These are phyloP conservation scores for Paraphysoderma sedebokerense DNA, from an alignment of 371 early-diverging fungal species.

Conservation along the genomic window DNA sequence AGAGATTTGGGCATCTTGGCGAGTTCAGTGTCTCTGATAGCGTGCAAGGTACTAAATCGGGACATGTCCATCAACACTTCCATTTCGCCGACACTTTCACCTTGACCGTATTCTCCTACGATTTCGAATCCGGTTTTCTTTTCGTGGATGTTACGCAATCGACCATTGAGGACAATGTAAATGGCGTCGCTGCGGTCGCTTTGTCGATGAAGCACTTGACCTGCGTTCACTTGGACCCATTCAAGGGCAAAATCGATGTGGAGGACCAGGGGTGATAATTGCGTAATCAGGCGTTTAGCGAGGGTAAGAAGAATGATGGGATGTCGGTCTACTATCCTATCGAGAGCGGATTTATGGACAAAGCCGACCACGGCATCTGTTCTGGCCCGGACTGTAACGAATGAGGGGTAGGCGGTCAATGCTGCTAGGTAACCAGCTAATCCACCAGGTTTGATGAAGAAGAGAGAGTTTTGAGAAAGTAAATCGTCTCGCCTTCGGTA, in stretches of 20 bases:
- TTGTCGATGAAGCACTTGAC: slow-evolving; percentile 77
- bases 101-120: slow-evolving; percentile 81
- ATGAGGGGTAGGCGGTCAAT: slow-evolving; percentile 74
- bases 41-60: slow-evolving; percentile 79
- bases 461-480: too few species aligned
- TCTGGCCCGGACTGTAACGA: slow-evolving; percentile 63
- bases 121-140: slow-evolving; percentile 52
- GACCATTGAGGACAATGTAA: slow-evolving; percentile 84
- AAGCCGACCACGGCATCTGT: slow-evolving; percentile 71
- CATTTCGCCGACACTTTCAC: slow-evolving; percentile 86
- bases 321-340: slow-evolving; percentile 63
- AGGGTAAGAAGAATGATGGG: slow-evolving; percentile 67
- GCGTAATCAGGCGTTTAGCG: slow-evolving; percentile 65
- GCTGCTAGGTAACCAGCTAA: slow-evolving; percentile 83
- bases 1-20: slow-evolving; percentile 89
- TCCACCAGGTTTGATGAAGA: slow-evolving; percentile 63
- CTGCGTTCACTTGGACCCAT: slow-evolving; percentile 85
- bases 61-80: slow-evolving; percentile 71
- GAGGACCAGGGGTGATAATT: slow-evolving; percentile 51
- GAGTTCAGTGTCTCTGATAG: slow-evolving; percentile 91
- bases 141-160: slow-evolving; percentile 67
- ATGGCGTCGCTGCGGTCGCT: slow-evolving; percentile 68
- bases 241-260: slow-evolving; percentile 82
- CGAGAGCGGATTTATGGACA: slow-evolving; percentile 57
- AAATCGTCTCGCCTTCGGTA: too few species aligned